These are phyloP conservation scores for Martiniozyma abietophila DNA, from an alignment of 805 yeast genomes.

Conservation along the genomic window DNA sequence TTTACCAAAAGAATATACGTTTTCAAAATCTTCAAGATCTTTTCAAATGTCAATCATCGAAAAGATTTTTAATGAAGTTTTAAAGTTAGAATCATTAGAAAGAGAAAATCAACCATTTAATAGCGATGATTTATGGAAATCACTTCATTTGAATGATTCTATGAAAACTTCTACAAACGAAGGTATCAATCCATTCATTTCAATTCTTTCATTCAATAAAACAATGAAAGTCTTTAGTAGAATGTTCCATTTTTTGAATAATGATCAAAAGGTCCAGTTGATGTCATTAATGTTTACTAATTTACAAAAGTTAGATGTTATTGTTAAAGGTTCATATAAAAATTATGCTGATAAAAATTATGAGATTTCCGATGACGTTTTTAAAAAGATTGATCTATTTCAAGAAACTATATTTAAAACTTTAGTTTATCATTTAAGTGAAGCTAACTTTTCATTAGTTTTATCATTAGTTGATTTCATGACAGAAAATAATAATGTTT, in stretches of 20 bases:
- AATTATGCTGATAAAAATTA: conserved; percentile 37
- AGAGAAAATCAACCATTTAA: conserved; percentile 45
- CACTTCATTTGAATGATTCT: conserved; percentile 63
- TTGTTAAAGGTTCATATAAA: conserved; percentile 70
- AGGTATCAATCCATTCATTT: conserved; percentile 71
- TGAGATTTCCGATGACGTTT: conserved; percentile 43
- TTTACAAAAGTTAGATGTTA: conserved; percentile 68
- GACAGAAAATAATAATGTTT: conserved; percentile 60
- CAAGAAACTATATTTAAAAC: conserved; percentile 76
- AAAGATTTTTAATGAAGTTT: conserved; percentile 63
- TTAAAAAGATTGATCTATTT: conserved; percentile 64
- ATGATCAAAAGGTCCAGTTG: conserved; percentile 68
- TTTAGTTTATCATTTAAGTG: conserved; percentile 74
- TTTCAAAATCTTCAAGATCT: conserved; percentile 33
- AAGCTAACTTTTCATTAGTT: conserved; percentile 70
- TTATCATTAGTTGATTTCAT: conserved; percentile 64
- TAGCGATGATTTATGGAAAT: conserved; percentile 57
- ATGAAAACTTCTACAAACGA: conserved; percentile 37
- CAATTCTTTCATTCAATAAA: conserved; percentile 74
- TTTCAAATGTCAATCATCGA: conserved; percentile 65
- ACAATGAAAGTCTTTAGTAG: conserved; percentile 86
- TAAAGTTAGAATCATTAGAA: conserved; percentile 69
- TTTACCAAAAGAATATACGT: conserved; percentile 25
- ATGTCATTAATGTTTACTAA: conserved; percentile 73
- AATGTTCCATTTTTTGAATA: conserved; percentile 68